Evolutionary conservation across 306 rosid species (phyloP), one percentile per base, ranked within the genome.

Genomic region (Cicer yamashitae): DNA sequence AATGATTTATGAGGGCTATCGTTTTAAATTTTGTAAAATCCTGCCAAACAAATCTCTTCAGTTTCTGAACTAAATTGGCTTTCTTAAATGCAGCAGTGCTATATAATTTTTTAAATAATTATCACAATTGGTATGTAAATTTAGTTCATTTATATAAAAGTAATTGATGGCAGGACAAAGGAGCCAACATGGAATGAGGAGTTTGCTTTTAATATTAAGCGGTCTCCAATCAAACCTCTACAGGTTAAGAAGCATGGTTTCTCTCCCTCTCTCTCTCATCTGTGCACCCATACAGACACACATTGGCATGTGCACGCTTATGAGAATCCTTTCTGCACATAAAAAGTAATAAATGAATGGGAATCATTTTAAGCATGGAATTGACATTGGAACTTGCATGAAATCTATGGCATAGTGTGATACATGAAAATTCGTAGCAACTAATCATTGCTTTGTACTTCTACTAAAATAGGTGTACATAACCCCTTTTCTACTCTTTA

Each of bases 131-230:
- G 11, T 76, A 10, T 15, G 13, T 52, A 10, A 41, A 75, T 70
- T 76, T 70, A 48, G 48, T 75, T 58, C 65, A 52, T 58, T 39
- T 46, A 10, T 72, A 63, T 66, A 22, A 71, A 71, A 79, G 82
- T 70, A 78, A 58, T 53, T 84, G 47, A 11, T 84, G 77, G 65
- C 87, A 91, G 98, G 90, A 88, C 82, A 47, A 94, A 81, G 76
- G 90, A 89, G 60, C 97, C 97, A 60, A 89, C 91, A 14, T 94
- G 98, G 98, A 91, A 94, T 22, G 96, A 94, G 84, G 91, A 87
- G 39, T 91, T 91, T 70, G 82, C 82, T 70, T 89, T 94, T 74
- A 78, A 91, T 80, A 76, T 87, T 70, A 87, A 87, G 89, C 91
- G 61, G 77, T 87, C 93, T 70, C 84, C 90, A 14, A 82, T 73